Percentiles rank a stretch among this genome's conserved stretches.
phyloP scores from a whole-genome alignment of 2,329 filamentous ascomycete species.

The Trichoderma endophyticum region DNA sequence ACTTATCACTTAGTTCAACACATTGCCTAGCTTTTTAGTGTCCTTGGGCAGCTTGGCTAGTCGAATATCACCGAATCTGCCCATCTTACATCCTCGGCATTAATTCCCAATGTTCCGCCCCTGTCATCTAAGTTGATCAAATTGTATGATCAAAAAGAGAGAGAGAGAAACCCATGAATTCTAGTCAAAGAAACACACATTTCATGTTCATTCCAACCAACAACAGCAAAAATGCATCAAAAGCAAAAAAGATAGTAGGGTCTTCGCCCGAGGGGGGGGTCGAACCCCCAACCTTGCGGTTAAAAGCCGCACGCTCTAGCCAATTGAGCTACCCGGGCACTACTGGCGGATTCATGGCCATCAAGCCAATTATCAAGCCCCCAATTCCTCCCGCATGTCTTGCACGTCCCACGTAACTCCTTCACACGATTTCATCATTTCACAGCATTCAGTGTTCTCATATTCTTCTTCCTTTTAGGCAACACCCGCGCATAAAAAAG shows the following conservation, averaged over 20 bases:
- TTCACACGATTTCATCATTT: neutral
- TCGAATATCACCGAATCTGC: neutral
- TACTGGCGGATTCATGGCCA: neutral
- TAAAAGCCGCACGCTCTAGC: slow-evolving; percentile 35
- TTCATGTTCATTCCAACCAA: too few species aligned
- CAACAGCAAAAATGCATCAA: neutral
- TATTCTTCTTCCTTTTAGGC: neutral
- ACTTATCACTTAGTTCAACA: neutral
- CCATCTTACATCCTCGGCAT: neutral
- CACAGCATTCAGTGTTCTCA: neutral
- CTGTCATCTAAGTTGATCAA: neutral
- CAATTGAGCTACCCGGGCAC: slow-evolving; percentile 32
- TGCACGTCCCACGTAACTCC: neutral
- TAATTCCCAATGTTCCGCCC: neutral
- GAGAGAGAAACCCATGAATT: too few species aligned
- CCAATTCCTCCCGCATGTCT: too few species aligned
- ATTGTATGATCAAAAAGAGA: neutral
- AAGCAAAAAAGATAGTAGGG: neutral
- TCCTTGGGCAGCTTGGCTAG: neutral
- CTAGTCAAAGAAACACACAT: too few species aligned
- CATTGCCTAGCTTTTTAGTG: neutral
- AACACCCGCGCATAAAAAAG: neutral
- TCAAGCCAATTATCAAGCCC: neutral
- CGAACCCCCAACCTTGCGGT: slow-evolving; percentile 35
- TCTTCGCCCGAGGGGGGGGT: slow-evolving; percentile 31